Evolutionary conservation across 208 protist species (phyloP).

Genomic region (Trypanosoma cruzi): DNA sequence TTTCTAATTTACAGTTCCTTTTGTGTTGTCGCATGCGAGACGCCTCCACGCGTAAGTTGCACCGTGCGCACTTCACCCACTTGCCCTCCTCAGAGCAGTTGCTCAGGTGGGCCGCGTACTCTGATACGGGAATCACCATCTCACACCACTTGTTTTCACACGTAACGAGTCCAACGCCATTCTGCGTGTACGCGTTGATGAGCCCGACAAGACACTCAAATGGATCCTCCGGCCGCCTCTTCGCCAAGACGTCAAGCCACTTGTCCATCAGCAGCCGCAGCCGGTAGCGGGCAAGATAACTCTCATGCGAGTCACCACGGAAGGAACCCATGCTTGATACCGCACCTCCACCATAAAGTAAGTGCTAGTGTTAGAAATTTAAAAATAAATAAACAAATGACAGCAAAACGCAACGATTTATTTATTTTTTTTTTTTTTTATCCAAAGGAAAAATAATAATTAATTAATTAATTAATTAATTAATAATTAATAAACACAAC

Average conservation of each 20-base stretch:
- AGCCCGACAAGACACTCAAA: constrained; percentile 66
- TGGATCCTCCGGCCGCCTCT: constrained; percentile 59
- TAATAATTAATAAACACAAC: too few species aligned
- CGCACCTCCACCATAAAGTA: background rate
- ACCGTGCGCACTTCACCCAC: constrained; percentile 71
- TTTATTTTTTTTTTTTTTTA: background rate
- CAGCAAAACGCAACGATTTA: background rate
- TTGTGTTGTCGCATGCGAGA: constrained; percentile 52
- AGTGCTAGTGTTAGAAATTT: constrained; percentile 21
- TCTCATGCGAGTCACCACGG: constrained; percentile 34
- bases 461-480: too few species aligned
- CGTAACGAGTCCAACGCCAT: constrained; percentile 67
- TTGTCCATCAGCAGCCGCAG: constrained; percentile 69
- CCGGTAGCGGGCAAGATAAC: constrained; percentile 63
- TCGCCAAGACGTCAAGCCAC: constrained; percentile 48
- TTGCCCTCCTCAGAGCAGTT: constrained; percentile 53
- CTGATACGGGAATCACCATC: constrained; percentile 58
- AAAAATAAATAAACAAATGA: constrained; percentile 3
- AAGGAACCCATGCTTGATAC: constrained; percentile 5
- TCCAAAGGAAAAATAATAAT: too few species aligned
- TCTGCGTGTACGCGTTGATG: constrained; percentile 44
- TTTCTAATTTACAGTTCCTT: constrained; percentile 57
- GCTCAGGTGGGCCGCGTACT: constrained; percentile 40
- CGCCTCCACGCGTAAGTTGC: constrained; percentile 69
- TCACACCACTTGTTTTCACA: constrained; percentile 81